Conservation (phyloP, 345 rosid species). For the Euphorbia peplus region DNA sequence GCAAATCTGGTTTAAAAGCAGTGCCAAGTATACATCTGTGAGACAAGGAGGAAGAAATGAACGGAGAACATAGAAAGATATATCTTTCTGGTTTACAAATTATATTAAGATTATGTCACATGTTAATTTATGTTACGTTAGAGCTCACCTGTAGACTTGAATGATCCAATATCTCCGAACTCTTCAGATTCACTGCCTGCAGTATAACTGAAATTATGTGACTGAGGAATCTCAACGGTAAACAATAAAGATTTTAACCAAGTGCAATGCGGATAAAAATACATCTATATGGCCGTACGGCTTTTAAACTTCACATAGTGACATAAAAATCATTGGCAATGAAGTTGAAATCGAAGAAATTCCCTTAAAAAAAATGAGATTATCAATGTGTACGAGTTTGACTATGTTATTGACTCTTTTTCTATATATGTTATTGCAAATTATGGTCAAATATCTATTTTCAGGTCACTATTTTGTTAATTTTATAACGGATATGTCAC, state of each 20-base stretch:
- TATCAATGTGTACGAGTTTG: too few species aligned
- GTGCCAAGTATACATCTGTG: slow-evolving; percentile 38
- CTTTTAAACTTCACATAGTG: too few species aligned
- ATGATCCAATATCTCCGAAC: slow-evolving; percentile 76
- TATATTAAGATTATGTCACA: slow-evolving; percentile 23
- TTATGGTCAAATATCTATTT: too few species aligned
- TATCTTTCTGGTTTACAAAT: slow-evolving; percentile 30
- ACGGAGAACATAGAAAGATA: slow-evolving; percentile 18
- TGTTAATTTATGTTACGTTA: neutral
- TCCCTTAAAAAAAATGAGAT: too few species aligned
- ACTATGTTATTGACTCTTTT: too few species aligned
- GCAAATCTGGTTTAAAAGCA: slow-evolving; percentile 72
- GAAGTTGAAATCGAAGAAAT: too few species aligned
- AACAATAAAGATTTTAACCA: neutral
- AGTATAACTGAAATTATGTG: slow-evolving; percentile 37
- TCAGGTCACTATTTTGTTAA: too few species aligned
- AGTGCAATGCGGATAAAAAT: too few species aligned
- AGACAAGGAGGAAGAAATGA: slow-evolving; percentile 37
- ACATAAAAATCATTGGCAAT: too few species aligned
- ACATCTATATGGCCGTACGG: too few species aligned
- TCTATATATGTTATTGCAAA: too few species aligned
- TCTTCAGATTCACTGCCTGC: slow-evolving; percentile 92
- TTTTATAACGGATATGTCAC: too few species aligned
- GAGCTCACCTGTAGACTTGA: slow-evolving; percentile 67
- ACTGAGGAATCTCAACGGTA: slow-evolving; percentile 28